phyloP scores from a whole-genome alignment of 345 rosid species.

The Eucalyptus albens region DNA sequence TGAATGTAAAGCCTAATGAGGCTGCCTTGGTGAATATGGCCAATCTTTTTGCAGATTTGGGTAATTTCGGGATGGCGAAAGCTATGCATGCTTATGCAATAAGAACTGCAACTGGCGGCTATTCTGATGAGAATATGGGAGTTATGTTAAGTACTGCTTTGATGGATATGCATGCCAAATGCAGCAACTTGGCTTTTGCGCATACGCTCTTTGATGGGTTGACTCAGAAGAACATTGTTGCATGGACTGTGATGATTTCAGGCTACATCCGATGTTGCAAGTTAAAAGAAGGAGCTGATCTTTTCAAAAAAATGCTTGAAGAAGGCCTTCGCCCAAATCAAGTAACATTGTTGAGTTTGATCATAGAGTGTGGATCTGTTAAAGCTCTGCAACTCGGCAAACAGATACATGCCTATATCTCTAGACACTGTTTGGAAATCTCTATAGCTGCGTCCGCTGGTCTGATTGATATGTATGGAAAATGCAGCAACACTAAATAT shows the following conservation, averaged over 20 bases:
- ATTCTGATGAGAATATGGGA: constrained; percentile 5
- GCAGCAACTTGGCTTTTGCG: constrained; percentile 18
- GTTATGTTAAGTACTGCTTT: constrained; percentile 16
- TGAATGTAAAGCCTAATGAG: constrained; percentile 17
- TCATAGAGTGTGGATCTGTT: constrained; percentile 20
- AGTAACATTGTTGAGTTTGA: constrained; percentile 22
- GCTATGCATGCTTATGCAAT: constrained; percentile 24
- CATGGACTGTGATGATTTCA: constrained; percentile 37
- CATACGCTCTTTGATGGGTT: constrained; percentile 14
- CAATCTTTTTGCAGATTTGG: constrained; percentile 10
- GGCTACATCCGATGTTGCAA: constrained; percentile 20
- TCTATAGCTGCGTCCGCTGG: constrained; percentile 14
- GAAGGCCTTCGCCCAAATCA: constrained; percentile 21
- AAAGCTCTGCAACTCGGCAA: constrained; percentile 19
- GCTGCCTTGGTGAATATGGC: constrained; percentile 22
- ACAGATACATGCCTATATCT: constrained; percentile 23
- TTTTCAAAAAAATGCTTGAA: constrained; percentile 18
- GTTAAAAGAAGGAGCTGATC: constrained; percentile 9
- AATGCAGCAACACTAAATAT: constrained; percentile 13
- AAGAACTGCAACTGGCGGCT: constrained; percentile 3
- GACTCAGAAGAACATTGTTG: constrained; percentile 14
- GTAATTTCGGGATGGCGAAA: constrained; percentile 8
- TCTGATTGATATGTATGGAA: constrained; percentile 43
- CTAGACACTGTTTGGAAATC: constrained; percentile 3
- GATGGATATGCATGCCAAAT: constrained; percentile 40